Conservation (phyloP, 1,284 basidiomycete species). For the Trichosporon ovoides region DNA sequence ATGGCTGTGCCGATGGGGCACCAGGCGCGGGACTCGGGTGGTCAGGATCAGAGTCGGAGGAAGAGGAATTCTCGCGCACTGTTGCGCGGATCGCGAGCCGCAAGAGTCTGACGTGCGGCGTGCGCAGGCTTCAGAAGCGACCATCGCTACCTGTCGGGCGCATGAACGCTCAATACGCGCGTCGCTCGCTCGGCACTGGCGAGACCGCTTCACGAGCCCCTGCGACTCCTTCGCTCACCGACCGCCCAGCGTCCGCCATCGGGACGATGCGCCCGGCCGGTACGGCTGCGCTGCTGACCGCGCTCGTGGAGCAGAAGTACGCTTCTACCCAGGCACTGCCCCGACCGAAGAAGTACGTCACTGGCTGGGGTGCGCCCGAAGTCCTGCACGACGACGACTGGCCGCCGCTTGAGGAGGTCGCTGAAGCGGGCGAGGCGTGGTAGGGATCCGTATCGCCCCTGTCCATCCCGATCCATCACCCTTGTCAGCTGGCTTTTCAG, state of each 20-base stretch:
- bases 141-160: slow-evolving; percentile 13
- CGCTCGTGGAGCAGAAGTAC: slow-evolving; percentile 23
- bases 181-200: neutral
- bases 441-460: neutral
- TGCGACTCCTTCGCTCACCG: slow-evolving; percentile 6
- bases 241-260: slow-evolving; percentile 16
- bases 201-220: neutral
- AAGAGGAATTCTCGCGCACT: slow-evolving; percentile 34
- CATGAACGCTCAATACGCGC: neutral
- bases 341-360: slow-evolving; percentile 23
- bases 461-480: neutral
- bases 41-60: slow-evolving; percentile 39
- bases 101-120: slow-evolving; percentile 10
- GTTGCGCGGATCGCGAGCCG: slow-evolving; percentile 23
- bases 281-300: slow-evolving; percentile 17
- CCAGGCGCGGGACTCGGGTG: slow-evolving; percentile 21
- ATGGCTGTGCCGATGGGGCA: neutral
- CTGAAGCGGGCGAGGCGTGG: slow-evolving; percentile 7
- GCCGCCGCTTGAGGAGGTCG: slow-evolving; percentile 15
- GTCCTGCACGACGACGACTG: slow-evolving; percentile 32
- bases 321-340: slow-evolving; percentile 16
- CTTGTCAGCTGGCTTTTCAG: neutral
- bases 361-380: slow-evolving; percentile 39
- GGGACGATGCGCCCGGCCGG: slow-evolving; percentile 8
- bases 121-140: slow-evolving; percentile 11